A percentile compares a stretch with the other conserved stretches of the same genome.
phyloP scores from a whole-genome alignment of 2,329 filamentous ascomycete genomes.

The Cercospora brassicicola region DNA sequence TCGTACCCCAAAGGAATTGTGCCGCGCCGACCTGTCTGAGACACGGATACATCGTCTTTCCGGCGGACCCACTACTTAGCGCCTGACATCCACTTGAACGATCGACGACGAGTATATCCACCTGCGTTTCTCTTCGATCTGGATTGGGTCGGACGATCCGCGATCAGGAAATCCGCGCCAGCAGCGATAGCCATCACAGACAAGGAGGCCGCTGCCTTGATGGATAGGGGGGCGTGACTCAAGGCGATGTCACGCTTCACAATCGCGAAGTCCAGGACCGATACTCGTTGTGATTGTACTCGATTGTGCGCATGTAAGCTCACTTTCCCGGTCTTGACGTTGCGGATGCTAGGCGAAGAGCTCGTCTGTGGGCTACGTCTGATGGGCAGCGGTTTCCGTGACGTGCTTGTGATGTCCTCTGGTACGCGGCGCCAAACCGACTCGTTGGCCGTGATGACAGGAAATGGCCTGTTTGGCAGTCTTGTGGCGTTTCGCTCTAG shows the following conservation, averaged over 20 bases:
- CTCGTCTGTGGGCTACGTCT: background rate
- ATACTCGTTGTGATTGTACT: slow-evolving; percentile 1
- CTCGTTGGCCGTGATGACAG: background rate
- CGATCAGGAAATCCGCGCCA: slow-evolving; percentile 5
- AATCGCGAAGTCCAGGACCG: background rate
- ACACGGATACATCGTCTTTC: background rate
- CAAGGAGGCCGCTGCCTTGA: slow-evolving; percentile 4
- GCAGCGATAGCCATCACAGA: slow-evolving; percentile 12
- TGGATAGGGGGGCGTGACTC: background rate
- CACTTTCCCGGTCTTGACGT: background rate
- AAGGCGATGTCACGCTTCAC: background rate
- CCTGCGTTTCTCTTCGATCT: background rate
- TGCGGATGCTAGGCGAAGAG: background rate
- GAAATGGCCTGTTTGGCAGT: background rate
- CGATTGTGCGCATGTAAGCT: background rate
- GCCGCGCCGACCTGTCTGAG: background rate
- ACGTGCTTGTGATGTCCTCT: background rate
- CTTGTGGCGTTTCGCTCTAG: background rate
- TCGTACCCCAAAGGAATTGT: background rate
- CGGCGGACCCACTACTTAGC: background rate
- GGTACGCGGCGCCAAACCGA: background rate
- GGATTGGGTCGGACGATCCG: background rate
- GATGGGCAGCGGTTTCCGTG: background rate
- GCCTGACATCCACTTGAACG: background rate
- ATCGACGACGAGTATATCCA: background rate